Evolutionary conservation across 441 rosid genomes (phyloP), one percentile per base, ranked within the genome.

Genomic region (Kokia cookei): DNA sequence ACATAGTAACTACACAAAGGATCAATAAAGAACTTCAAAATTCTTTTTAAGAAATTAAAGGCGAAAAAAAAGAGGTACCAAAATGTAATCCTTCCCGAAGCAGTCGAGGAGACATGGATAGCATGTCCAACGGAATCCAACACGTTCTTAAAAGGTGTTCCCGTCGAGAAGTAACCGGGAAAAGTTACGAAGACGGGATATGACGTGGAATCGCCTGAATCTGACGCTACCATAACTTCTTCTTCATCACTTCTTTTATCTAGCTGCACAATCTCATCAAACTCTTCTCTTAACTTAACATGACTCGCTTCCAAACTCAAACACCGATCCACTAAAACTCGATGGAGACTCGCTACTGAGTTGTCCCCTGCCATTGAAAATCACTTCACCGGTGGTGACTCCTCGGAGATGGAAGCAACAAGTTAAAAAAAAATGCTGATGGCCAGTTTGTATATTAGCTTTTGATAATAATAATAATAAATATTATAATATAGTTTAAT

Each of bases 91-190:
- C 86, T 88, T 53, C 88, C 89, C 12, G 91, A 76, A 1, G 84
- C 77, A 67, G 89, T 83, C 5, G 79, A 65, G 68, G 87, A 86
- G 0, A 94, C 92, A 51, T 86, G 82, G 79, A 92, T 81, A 32
- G 97, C 97, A 27, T 86, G 93, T 3, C 97, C 97, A 65, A 94
- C 78, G 17, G 88, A 86, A 69, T 94, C 96, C 84, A 94, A 80
- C 58, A 91, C 82, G 6, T 84, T 82, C 86, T 83, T 86, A 45
- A 86, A 87, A 27, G 90, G 93, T 69, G 81, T 81, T 45, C 87
- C 88, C 1, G 78, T 58, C 0, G 61, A 60, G 82, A 86, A 89
- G 72, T 66, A 77, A 5, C 95, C 95, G 0, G 90, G 84, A 54
- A 85, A 19, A 0, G 65, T 69, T 12, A 77, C 83, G 71, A 42